A percentile compares a stretch with the other conserved stretches of the same genome.
These are phyloP conservation scores for Xylariaceae sp. DNA, from an alignment of 2,329 filamentous ascomycete genomes.

Conservation along the genomic window DNA sequence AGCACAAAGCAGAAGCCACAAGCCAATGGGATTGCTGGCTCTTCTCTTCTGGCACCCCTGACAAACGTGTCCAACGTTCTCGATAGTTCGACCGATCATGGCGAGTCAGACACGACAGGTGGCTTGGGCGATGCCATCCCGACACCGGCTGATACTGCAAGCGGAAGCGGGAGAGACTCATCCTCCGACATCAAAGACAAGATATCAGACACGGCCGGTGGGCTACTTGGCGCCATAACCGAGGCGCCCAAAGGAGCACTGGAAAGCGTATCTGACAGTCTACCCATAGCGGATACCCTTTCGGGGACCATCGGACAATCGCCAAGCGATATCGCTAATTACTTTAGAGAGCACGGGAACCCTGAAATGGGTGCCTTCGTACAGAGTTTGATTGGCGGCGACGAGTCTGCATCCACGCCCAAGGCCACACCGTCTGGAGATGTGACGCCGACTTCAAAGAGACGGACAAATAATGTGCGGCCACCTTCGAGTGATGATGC, in stretches of 20 bases:
- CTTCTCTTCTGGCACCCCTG: constrained; percentile 19
- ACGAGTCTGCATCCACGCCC: constrained; percentile 6
- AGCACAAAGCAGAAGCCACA: constrained; percentile 1
- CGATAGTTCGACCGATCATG: constrained; percentile 11
- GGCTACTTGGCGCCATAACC: constrained; percentile 5
- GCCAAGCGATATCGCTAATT: constrained; percentile 23
- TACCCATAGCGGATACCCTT: constrained; percentile 9
- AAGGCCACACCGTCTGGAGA: constrained; percentile 7
- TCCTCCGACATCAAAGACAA: constrained; percentile 14
- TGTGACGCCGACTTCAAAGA: not conserved
- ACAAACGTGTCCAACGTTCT: constrained; percentile 13
- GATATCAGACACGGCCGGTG: not conserved
- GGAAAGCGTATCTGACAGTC: constrained; percentile 3
- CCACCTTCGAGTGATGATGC: too few species aligned
- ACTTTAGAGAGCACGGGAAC: constrained; percentile 25
- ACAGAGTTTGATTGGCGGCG: constrained; percentile 19
- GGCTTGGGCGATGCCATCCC: constrained; percentile 20
- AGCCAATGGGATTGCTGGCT: constrained; percentile 13
- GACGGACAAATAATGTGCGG: not conserved
- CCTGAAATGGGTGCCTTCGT: constrained; percentile 29
- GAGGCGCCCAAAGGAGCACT: constrained; percentile 10
- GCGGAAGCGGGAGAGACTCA: constrained; percentile 19
- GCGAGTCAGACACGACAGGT: constrained; percentile 18
- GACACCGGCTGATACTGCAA: constrained; percentile 24
- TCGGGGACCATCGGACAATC: constrained; percentile 12